Base-by-base conservation (phyloP, 2,329 filamentous ascomycete genomes). In the Ceratocystis huliohia region DNA sequence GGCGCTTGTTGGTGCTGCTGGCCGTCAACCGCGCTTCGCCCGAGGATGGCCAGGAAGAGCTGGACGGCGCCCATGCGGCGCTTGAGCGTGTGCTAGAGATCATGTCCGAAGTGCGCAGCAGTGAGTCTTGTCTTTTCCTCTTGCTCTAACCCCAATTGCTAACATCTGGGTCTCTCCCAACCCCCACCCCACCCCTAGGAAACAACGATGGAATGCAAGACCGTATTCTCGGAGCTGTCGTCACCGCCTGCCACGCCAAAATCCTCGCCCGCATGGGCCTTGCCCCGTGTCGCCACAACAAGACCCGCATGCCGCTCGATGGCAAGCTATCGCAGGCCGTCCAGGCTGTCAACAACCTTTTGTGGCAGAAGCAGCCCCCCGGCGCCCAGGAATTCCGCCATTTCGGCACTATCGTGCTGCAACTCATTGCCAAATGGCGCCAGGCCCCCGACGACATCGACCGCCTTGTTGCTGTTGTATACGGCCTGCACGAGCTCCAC, bases 221-320 rank as follows among this genome's bases (percentile, higher is more conserved):
- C 25, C 63, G 48, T 7, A 67, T 67, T 22, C 56, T 67, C 25
- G 56, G 20, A 10, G 66, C 66, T 37, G 63, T 67, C 6, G 66
- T 67, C 7, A 53, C 53, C 15, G 62, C 66, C 20, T 67, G 66
- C 37, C 62, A 61, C 53, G 48, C 66, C 63, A 67, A 67, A 37
- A 67, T 67, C 37, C 66, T 67, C 46, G 66, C 66, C 33, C 66
- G 66, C 15, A 67, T 67, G 66, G 66, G 66, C 25, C 33, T 67
- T n/a, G 66, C 66, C 2, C 63, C 63, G 13, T 67, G 66, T 63
- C 62, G 66, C 8, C 66, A 67, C 46, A 67, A 67, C 45, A 67
- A 67, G 66, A 67, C 66, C 7, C 66, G 66, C 56, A 67, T 65
- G 66, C 63, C 63, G 20, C 62, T 67, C 10, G 66, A 67, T 45